Evolutionary conservation across 192 early-diverging fungal species (phyloP), one percentile per base, ranked within the genome.

Genomic region (Dimargaris xerosporica): DNA sequence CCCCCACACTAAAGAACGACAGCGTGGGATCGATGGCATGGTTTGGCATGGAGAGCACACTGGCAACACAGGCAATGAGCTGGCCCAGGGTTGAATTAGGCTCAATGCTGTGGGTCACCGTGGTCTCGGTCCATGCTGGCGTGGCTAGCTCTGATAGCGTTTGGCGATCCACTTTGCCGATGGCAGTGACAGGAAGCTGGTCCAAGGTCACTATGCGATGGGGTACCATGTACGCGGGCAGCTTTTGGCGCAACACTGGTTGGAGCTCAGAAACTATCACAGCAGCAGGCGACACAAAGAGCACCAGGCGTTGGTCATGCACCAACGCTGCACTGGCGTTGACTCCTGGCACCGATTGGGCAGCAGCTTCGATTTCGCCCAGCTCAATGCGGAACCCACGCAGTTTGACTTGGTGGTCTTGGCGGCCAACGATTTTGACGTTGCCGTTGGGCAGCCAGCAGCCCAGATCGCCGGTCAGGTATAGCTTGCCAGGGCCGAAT

Each of bases 401-500:
- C 31, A 59, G 13, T n/a, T 59, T 59, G 4, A 59, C n/a, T 3
- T 7, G 29, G 15, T 39, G 5, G 34, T 75, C 73, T 17, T 47
- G 53, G 4, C 73, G 67, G 3, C 69, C 73, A 0, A 80, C 10
- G 44, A 29, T 63, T 3, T 64, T 52, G 0, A 75, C 16, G 29
- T 67, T 63, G 2, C 73, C 73, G n/a, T 65, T 66, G 29, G 67
- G 67, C 0, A 69, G 59, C 48, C 66, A 69, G 17, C 58, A 25
- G 1, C n/a, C 69, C 5, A 75, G 44, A 34, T 75, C 73, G 17
- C 73, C 73, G 12, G 73, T 64, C 31, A 45, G 69, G 62, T 71
- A 74, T 52, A 74, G 65, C 10, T 65, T 28, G 19, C 39, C 65
- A 2, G 19, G 26, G 23, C 34, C 43, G 42, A 73, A 73, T 9